Percentiles rank a stretch among this genome's conserved stretches.
Evolutionary conservation across 2,329 filamentous ascomycete genomes (phyloP).

Genomic region (Chaetomium sp.): DNA sequence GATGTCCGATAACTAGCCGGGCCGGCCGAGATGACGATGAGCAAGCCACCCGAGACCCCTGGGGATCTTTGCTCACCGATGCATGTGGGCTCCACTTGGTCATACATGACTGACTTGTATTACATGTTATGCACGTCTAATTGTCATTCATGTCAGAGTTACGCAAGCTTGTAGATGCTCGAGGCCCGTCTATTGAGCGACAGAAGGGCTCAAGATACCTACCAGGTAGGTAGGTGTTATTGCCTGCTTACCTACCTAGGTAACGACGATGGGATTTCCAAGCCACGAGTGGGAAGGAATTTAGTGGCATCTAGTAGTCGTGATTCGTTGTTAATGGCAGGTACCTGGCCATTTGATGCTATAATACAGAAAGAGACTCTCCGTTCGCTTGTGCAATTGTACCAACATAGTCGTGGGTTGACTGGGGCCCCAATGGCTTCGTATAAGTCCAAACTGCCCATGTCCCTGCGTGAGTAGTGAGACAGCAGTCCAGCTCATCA

Average conservation of each 20-base stretch:
- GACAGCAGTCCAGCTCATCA: background rate
- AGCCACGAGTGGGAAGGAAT: too few species aligned
- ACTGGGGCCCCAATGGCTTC: background rate
- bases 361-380: too few species aligned
- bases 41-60: background rate
- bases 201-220: too few species aligned
- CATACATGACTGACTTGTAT: background rate
- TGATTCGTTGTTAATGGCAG: too few species aligned
- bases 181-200: background rate
- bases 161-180: background rate
- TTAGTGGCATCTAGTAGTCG: too few species aligned
- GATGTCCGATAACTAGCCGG: background rate
- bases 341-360: too few species aligned
- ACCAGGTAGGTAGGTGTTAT: too few species aligned
- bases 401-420: background rate
- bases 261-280: too few species aligned
- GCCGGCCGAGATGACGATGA: conserved; percentile 4
- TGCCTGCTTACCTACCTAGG: too few species aligned
- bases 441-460: background rate
- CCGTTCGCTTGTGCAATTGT: background rate
- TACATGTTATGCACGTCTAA: background rate
- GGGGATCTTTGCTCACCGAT: background rate
- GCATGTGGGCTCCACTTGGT: background rate
- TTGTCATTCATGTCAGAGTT: background rate
- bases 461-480: background rate